Base-by-base conservation (phyloP, 2,329 filamentous ascomycete genomes). In the Trichophyton mentagrophytes region DNA sequence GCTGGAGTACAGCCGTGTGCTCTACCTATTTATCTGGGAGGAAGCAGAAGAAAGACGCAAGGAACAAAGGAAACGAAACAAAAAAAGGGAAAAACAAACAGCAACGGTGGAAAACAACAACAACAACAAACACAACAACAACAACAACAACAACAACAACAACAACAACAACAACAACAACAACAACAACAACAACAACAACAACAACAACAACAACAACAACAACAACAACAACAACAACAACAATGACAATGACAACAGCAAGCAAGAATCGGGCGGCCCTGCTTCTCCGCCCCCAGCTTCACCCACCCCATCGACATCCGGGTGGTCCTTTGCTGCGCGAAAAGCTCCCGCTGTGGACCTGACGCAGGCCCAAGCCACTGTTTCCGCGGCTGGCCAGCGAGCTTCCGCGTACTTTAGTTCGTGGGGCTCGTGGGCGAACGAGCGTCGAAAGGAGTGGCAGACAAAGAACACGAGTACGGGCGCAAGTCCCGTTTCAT, bases 341-440 rank as follows among this genome's bases (percentile, higher is more conserved):
- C 70, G 71, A 30, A 73, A 70, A 64, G 67, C 68, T 7, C 67
- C 72, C 20, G 65, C 71, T 4, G 68, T 81, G 17, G 81, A 85
- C 65, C 69, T 83, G 17, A 70, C 76, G 13, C 74, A 80, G 61
- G 78, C 82, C 0, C 81, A 84, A 67, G 78, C 81, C 17, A 78
- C 78, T 7, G 77, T 82, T 1, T 74, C 75, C 62, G 79, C 79
- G 8, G 82, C 80, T 1, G 72, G 78, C 9, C 80, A 80, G 58
- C 75, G 78, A 44, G 83, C 83, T n/a, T 77, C 82, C 15, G 80
- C 84, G 0, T 86, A 86, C 66, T 71, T 86, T 57, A 84, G 79
- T 60, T 84, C 81, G 0, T 86, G 83, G 83, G 79, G 83, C 3
- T 72, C 77, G 1, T 86, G 83, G 83, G 83, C 83, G 3, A 74